A percentile compares a stretch with the other conserved stretches of the same genome.
phyloP scores from a whole-genome alignment of 768 basidiomycete genomes.

The Lyophyllum shimeji region DNA sequence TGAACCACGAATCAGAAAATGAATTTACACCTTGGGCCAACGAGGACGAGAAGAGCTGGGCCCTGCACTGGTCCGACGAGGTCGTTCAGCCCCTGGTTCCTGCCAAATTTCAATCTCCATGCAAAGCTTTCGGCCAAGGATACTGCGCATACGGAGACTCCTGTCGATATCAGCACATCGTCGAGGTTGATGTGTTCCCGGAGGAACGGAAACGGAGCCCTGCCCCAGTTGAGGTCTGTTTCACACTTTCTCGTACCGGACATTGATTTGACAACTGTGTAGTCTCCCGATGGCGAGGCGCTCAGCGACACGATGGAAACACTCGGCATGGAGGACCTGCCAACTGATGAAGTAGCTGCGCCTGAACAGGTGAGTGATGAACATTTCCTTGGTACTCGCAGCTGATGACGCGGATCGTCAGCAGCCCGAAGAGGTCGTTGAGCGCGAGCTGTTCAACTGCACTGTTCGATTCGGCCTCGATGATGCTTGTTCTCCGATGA shows the following conservation, averaged over 20 bases:
- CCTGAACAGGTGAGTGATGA: background rate
- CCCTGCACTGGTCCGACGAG: conserved; percentile 17
- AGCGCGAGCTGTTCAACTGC: conserved; percentile 24
- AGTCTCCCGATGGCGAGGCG: background rate
- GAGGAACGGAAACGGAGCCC: conserved; percentile 8
- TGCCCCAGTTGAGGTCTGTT: conserved; percentile 2
- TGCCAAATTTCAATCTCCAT: conserved; percentile 24
- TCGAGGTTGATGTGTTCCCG: conserved; percentile 5
- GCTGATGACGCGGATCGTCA: background rate
- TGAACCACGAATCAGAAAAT: conserved; percentile 4
- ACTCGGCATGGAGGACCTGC: background rate
- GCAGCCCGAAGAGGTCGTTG: conserved; percentile 12
- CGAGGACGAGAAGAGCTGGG: conserved; percentile 19
- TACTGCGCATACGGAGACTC: conserved; percentile 28
- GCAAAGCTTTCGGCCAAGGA: conserved; percentile 35
- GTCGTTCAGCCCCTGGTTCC: conserved; percentile 1
- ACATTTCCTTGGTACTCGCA: background rate
- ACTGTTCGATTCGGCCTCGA: conserved; percentile 32
- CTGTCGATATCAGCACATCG: conserved; percentile 29
- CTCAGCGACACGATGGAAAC: background rate
- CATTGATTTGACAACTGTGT: background rate
- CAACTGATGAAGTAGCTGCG: background rate
- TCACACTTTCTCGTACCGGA: background rate
- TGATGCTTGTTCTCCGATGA: conserved; percentile 24
- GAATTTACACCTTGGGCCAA: conserved; percentile 9